These are phyloP conservation scores for Pterocarpus santalinus DNA, from an alignment of 306 rosid genomes.

Conservation along the genomic window DNA sequence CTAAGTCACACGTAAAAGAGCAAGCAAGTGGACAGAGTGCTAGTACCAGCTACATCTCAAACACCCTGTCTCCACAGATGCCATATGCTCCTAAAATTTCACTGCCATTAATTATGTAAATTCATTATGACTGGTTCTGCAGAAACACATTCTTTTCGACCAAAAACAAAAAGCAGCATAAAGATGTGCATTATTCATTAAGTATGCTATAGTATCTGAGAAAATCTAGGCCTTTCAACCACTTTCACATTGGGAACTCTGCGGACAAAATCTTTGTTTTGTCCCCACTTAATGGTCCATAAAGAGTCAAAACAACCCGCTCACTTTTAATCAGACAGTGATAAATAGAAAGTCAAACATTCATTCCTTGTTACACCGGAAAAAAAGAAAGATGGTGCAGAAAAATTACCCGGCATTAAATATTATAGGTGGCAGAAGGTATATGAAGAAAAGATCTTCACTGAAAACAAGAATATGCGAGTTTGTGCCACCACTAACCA, in stretches of 20 bases:
- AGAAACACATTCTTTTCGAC: neutral
- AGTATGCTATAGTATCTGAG: neutral
- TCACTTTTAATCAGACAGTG: constrained; percentile 14
- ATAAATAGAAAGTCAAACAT: constrained; percentile 11
- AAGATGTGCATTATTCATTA: constrained; percentile 28
- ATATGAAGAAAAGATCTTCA: constrained; percentile 97
- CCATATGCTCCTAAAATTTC: constrained; percentile 26
- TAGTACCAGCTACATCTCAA: constrained; percentile 34
- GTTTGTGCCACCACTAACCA: constrained; percentile 83
- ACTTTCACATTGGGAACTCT: constrained; percentile 29
- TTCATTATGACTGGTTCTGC: constrained; percentile 21
- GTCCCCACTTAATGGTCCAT: constrained; percentile 12
- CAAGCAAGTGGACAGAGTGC: constrained; percentile 4
- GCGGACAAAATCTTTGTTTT: constrained; percentile 8
- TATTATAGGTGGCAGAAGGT: constrained; percentile 97
- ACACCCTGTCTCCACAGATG: constrained; percentile 28
- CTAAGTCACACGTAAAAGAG: neutral
- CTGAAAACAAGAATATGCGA: constrained; percentile 95
- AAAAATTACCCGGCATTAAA: constrained; percentile 89
- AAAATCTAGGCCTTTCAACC: constrained; percentile 5
- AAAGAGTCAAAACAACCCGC: constrained; percentile 11
- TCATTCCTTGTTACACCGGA: no score
- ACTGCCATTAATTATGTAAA: constrained; percentile 14
- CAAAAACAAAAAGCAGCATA: neutral
- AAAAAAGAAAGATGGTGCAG: neutral